Conservation (phyloP, 768 basidiomycete species). For the Termitomyces sp. region DNA sequence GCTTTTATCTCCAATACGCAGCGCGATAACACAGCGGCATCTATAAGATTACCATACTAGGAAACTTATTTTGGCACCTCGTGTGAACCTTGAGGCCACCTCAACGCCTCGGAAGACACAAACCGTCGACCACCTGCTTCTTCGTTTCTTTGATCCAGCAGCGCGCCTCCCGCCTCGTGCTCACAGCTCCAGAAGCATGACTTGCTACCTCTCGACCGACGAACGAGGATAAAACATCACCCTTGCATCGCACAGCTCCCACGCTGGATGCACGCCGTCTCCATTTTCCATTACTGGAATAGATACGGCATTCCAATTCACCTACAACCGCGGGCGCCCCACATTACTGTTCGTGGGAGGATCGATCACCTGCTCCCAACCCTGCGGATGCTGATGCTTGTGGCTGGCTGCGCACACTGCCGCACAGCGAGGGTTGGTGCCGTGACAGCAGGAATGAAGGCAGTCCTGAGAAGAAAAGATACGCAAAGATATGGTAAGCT, state of each 20-base stretch:
- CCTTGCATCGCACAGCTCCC: slow-evolving; percentile 3
- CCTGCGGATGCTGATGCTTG: neutral
- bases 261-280: slow-evolving; percentile 7
- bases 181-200: slow-evolving; percentile 2
- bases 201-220: neutral
- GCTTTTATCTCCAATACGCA: neutral
- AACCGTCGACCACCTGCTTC: neutral
- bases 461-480: slow-evolving; percentile 8
- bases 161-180: slow-evolving; percentile 15
- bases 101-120: neutral
- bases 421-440: neutral
- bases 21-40: neutral
- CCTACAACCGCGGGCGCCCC: neutral
- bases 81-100: slow-evolving; percentile 7
- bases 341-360: neutral
- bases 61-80: slow-evolving; percentile 3
- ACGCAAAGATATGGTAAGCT: neutral
- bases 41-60: slow-evolving; percentile 2
- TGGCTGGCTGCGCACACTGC: neutral
- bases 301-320: neutral
- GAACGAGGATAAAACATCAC: neutral
- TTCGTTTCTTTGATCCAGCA: slow-evolving; percentile 7
- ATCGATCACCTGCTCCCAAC: neutral
- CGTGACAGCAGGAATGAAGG: slow-evolving; percentile 1
- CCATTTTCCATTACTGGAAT: neutral